A percentile compares a stretch with the other conserved stretches of the same genome.
These are phyloP conservation scores for Alternaria sp. DNA, from an alignment of 2,329 filamentous ascomycete genomes.

Conservation along the genomic window DNA sequence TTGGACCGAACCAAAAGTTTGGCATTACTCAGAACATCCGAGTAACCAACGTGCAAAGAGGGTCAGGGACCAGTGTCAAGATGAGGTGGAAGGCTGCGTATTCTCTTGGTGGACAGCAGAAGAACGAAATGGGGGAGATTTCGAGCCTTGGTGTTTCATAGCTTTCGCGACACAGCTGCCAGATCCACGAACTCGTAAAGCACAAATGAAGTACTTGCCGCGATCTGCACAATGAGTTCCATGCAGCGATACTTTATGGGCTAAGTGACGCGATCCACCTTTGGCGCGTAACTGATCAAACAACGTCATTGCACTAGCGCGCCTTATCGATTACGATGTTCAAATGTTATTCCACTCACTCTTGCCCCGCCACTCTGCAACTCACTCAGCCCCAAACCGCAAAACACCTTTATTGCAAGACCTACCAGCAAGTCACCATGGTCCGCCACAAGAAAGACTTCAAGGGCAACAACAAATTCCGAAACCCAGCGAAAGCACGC, in stretches of 20 bases:
- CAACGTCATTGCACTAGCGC: slow-evolving; percentile 19
- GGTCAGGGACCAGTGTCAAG: slow-evolving; percentile 81
- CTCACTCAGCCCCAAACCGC: not conserved
- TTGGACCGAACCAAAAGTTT: slow-evolving; percentile 73
- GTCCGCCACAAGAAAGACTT: slow-evolving; percentile 95
- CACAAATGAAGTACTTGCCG: slow-evolving; percentile 2
- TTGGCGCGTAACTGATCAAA: not conserved
- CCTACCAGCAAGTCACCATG: slow-evolving; percentile 59
- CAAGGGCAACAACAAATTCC: slow-evolving; percentile 74
- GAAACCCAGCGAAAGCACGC: slow-evolving; percentile 61
- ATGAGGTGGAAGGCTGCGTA: slow-evolving; percentile 90
- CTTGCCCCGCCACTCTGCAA: slow-evolving; percentile 25
- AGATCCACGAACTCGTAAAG: not conserved
- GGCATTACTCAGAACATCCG: slow-evolving; percentile 84
- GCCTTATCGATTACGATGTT: slow-evolving; percentile 28
- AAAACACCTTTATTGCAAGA: not conserved
- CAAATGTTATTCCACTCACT: slow-evolving; percentile 16
- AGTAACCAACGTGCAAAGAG: slow-evolving; percentile 73
- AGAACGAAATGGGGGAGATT: slow-evolving; percentile 85
- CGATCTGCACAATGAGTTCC: not conserved
- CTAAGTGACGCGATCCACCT: not conserved
- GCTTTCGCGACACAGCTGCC: slow-evolving; percentile 10
- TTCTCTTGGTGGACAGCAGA: slow-evolving; percentile 67
- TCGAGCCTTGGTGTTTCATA: slow-evolving; percentile 76
- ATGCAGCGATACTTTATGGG: not conserved